These are phyloP conservation scores for Senna tora DNA, from an alignment of 306 rosid species.

Conservation along the genomic window DNA sequence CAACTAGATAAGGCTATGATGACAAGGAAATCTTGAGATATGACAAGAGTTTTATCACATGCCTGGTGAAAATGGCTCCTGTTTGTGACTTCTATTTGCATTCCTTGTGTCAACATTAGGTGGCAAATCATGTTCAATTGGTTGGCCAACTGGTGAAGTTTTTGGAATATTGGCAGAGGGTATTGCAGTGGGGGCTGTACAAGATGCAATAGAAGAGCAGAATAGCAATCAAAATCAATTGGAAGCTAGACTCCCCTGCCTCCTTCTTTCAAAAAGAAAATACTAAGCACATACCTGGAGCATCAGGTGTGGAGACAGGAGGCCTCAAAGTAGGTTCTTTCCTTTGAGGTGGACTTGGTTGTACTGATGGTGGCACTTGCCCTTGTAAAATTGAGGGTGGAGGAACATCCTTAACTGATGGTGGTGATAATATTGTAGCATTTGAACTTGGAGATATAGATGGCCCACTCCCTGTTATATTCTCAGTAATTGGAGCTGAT, in stretches of 20 bases:
- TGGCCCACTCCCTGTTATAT: constrained; percentile 45
- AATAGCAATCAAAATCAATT: constrained; percentile 21
- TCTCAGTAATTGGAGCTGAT: constrained; percentile 49
- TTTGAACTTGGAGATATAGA: constrained; percentile 57
- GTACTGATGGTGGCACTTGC: constrained; percentile 43
- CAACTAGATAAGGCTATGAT: constrained; percentile 28
- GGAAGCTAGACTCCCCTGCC: constrained; percentile 10
- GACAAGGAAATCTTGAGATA: constrained; percentile 20
- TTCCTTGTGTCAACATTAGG: constrained; percentile 29
- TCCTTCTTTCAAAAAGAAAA: neutral
- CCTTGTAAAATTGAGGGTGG: constrained; percentile 49
- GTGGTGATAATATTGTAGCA: constrained; percentile 42
- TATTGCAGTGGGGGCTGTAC: constrained; percentile 42
- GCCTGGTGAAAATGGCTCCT: constrained; percentile 24
- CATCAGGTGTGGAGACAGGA: constrained; percentile 45
- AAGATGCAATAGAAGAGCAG: neutral
- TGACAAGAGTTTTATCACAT: constrained; percentile 23
- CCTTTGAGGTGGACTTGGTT: constrained; percentile 42
- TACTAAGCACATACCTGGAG: constrained; percentile 59
- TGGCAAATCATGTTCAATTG: constrained; percentile 36
- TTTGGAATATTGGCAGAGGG: constrained; percentile 45
- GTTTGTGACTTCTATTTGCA: neutral
- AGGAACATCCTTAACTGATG: constrained; percentile 41
- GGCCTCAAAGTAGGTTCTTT: constrained; percentile 40
- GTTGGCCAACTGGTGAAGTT: constrained; percentile 28